Base-by-base conservation (phyloP, 257 asterid species). In the Solanum ossicruentum region DNA sequence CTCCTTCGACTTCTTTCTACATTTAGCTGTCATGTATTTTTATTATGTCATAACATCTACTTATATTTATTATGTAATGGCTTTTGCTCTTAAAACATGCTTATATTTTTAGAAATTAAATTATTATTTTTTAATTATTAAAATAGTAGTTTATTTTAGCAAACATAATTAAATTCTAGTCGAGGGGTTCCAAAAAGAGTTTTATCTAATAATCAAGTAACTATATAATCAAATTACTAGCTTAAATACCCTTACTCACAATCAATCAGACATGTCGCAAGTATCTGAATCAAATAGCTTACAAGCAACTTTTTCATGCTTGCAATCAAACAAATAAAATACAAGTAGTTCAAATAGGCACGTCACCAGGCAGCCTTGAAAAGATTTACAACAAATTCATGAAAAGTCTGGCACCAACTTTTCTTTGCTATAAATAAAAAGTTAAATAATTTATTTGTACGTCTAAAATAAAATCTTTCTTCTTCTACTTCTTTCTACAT, bases 181-280 rank as follows among this genome's bases (percentile, higher is more conserved):
- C 20, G 18, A 45, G 81, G 20, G 21, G 52, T 47, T 54, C 8
- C 69, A 67, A 21, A 88, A 89, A 88, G 89, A 87, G 83, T 89
- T 86, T 84, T 82, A 36, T 36, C 41, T 36, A 36, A 4, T 4
- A 36, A 36, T 36, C 41, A 5, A 36, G 6, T 36, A 4, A 36
- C 41, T 36, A 36, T 36, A 36, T 36, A 36, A 36, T 6, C 1
- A 36, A 36, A 36, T 0, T 5, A 36, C 41, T 5, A 36, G 0
- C 6, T 36, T 36, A 36, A 5, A 36, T 36, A 36, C 7, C 41
- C 6, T 36, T 36, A 36, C 41, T 36, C 41, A 36, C 7, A 36
- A 36, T 36, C 41, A 36, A 36, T 0, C 1, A 36, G 41, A 4
- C 41, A 36, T 32, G 0, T 5, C 4, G 5, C 41, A 36, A 36